Base-by-base conservation (phyloP, 2,329 filamentous ascomycete genomes). In the Lecanosticta acicola region DNA sequence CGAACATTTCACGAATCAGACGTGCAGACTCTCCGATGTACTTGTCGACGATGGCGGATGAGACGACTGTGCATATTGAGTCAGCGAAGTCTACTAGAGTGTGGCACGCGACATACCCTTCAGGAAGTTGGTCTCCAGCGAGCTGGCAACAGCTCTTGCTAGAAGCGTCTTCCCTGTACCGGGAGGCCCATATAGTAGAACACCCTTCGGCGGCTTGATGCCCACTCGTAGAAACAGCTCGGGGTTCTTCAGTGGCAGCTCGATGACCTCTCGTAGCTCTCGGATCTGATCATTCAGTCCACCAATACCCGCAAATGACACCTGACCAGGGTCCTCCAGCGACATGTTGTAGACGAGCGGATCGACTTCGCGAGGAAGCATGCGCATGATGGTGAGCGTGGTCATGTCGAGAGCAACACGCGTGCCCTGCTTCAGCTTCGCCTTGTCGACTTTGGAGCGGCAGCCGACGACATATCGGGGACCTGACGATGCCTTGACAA, bases 281-380 rank as follows among this genome's bases (percentile, higher is more conserved):
- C 93, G 81, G 63, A 98, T 98, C 75, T 98, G 93, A 59, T 98
- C 93, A 67, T 98, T 98, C 63, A 98, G 72, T 55, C 93, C 93
- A 73, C 93, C 93, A 58, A 98, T 98, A 60, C 94, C 93, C 33
- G 85, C 91, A 70, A 98, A 98, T 75, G 87, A 96, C 69, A 98
- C 85, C 69, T 97, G 91, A 4, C 93, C 93, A 0, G 93, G 93
- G 66, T 98, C 93, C 69, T 98, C 93, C 60, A 98, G 72, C 16
- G 93, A 98, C 93, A 98, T 98, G 77, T 98, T 98, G 80, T 98
- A 98, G 59, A 98, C 93, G 58, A 98, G 78, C 16, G 93, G 93
- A 66, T 98, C 93, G 66, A 98, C 94, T 75, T 98, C 93, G 68
- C 93, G 85, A 49, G 93, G 94, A 38, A 98, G 78, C 93, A 98